phyloP scores from a whole-genome alignment of 306 rosid genomes.

The Albizia julibrissin region DNA sequence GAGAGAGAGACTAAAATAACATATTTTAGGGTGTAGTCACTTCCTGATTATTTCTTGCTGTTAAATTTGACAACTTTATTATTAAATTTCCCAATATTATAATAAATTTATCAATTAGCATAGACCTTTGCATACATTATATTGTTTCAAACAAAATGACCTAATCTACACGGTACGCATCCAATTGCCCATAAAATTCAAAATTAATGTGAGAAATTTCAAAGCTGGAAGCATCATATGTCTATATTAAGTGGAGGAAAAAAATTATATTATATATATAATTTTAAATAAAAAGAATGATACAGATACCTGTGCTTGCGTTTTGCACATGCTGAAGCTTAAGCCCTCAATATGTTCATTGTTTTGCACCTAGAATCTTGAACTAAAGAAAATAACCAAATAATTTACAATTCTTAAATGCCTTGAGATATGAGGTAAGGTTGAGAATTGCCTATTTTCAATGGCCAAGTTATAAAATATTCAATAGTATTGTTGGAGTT shows the following conservation, averaged over 20 bases:
- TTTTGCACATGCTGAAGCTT: conserved; percentile 72
- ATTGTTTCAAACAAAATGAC: background rate
- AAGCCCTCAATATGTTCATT: conserved; percentile 52
- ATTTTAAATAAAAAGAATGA: background rate
- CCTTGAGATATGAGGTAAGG: too few species aligned
- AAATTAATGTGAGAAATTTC: background rate
- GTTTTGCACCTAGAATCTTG: background rate
- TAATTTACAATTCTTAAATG: too few species aligned
- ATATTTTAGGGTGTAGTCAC: background rate
- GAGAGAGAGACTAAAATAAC: conserved; percentile 1
- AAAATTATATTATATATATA: background rate
- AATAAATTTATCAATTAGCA: conserved; percentile 4
- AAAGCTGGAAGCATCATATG: background rate
- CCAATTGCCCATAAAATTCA: background rate
- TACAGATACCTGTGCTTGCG: conserved; percentile 60
- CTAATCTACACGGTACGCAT: background rate
- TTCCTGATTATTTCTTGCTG: background rate
- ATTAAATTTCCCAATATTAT: background rate
- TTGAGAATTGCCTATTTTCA: too few species aligned
- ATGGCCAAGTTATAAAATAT: too few species aligned
- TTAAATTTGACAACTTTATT: background rate
- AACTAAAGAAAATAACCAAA: too few species aligned
- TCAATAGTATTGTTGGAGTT: too few species aligned
- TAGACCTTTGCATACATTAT: background rate
- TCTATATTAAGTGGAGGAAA: conserved; percentile 5